These are phyloP conservation scores for Linanthus parryae DNA, from an alignment of 148 eudicot genomes.

Conservation along the genomic window DNA sequence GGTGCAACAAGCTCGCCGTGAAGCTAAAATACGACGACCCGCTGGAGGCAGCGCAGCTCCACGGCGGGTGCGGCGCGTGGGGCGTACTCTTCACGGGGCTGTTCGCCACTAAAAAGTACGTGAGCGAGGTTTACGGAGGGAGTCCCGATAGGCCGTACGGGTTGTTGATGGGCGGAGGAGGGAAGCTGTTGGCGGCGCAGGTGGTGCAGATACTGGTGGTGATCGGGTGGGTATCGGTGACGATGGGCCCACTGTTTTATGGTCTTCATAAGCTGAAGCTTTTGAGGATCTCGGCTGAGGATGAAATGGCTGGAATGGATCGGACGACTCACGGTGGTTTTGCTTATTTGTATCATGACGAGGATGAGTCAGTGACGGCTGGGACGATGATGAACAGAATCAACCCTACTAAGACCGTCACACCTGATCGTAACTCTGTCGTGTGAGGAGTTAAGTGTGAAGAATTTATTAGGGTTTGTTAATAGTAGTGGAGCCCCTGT, in stretches of 20 bases:
- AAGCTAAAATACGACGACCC: constrained; percentile 34
- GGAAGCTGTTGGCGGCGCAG: constrained; percentile 35
- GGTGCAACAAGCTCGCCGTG: constrained; percentile 30
- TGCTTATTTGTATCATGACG: constrained; percentile 26
- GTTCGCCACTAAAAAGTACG: constrained; percentile 19
- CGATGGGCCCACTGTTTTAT: constrained; percentile 34
- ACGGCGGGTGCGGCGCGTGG: constrained; percentile 41
- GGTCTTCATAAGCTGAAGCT: constrained; percentile 21
- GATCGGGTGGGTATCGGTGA: constrained; percentile 34
- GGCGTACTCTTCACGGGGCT: constrained; percentile 40
- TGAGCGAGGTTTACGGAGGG: constrained; percentile 21
- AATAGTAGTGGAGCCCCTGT: too few relatives aligned
- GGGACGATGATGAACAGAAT: constrained; percentile 9
- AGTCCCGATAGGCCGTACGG: constrained; percentile 26
- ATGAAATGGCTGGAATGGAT: constrained; percentile 42
- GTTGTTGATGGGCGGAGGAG: constrained; percentile 42
- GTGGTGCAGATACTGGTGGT: constrained; percentile 24
- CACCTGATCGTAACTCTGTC: not conserved
- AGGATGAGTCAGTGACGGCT: constrained; percentile 17
- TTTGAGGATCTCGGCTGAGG: constrained; percentile 24
- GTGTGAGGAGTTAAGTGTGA: too few relatives aligned
- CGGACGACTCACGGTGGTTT: constrained; percentile 37
- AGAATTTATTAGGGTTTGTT: too few relatives aligned
- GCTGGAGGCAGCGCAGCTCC: constrained; percentile 41
- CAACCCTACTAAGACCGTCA: constrained; percentile 14